Evolutionary conservation across 2,329 filamentous ascomycete genomes (phyloP), one percentile per base, ranked within the genome.

Genomic region (Penicillium sp.): DNA sequence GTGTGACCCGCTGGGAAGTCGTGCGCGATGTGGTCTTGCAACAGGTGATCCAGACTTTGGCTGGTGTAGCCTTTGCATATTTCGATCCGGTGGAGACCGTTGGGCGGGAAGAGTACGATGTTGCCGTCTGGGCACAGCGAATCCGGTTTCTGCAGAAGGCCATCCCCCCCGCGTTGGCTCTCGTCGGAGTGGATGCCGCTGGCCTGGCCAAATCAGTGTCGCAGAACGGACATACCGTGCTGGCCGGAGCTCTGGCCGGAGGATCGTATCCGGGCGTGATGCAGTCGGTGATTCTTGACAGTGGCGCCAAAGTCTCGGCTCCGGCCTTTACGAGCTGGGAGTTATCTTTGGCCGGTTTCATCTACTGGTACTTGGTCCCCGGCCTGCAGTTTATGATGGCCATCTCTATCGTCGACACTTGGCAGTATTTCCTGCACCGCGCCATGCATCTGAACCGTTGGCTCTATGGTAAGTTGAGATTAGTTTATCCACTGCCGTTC

Each of bases 371-470:
- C 54, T 67, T 85, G 33, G 79, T 97, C 54, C 93, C 93, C 0
- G 79, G 75, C 3, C 47, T 92, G 42, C 92, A 97, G 69, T 88
- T 95, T 66, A 73, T 81, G 50, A 64, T 88, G 43, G 93, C 85
- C 23, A 80, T 92, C 52, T 74, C 82, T 56, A 77, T 95, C 57
- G 81, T 97, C 60, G 93, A 98, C 72, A 93, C 90, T 39, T 98
- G 93, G 93, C 92, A 98, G 69, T 98, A 98, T 75, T 95, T 96
- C 73, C 80, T 92, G 63, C 93, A 98, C 72, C 89, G 93, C 33
- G 81, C 87, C 50, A 98, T 98, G 93, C 93, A 98, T 73, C 79
- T 93, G 76, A 96, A 97, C 76, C 91, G 88, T 71, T 97, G 89
- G 88, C 80, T 98, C 61, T 97, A 97, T 78, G 87, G 89, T 93